phyloP scores from a whole-genome alignment of 2,329 filamentous ascomycete genomes.

The Aspergillus caelatus region DNA sequence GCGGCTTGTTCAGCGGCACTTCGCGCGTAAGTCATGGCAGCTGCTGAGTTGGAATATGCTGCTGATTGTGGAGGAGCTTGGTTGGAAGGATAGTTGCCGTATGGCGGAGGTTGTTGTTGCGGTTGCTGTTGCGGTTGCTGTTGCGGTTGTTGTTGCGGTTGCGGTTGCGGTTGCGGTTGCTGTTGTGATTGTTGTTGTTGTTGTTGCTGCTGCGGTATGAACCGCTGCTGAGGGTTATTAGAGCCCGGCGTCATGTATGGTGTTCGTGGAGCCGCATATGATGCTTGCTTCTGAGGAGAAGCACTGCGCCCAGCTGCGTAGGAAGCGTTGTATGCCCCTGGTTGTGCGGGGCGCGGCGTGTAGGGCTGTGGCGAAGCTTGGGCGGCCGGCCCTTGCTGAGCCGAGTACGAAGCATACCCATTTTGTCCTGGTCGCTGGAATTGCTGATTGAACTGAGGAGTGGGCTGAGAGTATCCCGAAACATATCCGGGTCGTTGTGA shows the following conservation, averaged over 20 bases:
- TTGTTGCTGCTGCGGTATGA: conserved; percentile 25
- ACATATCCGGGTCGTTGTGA: conserved; percentile 41
- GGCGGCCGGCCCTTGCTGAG: conserved; percentile 32
- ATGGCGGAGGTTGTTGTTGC: conserved; percentile 25
- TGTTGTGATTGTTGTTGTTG: background rate
- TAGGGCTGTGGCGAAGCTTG: conserved; percentile 41
- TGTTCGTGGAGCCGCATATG: conserved; percentile 37
- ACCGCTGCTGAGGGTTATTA: conserved; percentile 34
- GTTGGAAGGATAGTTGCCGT: conserved; percentile 33
- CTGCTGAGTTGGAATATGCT: conserved; percentile 38
- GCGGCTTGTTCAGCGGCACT: conserved; percentile 45
- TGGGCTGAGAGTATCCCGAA: conserved; percentile 38
- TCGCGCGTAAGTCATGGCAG: conserved; percentile 40
- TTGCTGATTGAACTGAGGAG: conserved; percentile 40
- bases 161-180: background rate
- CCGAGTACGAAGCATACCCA: conserved; percentile 36
- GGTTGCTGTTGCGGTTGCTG: background rate
- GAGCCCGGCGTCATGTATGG: conserved; percentile 38
- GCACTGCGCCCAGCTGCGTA: conserved; percentile 30
- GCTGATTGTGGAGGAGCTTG: conserved; percentile 34
- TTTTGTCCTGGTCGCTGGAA: conserved; percentile 45
- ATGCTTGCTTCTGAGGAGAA: conserved; percentile 38
- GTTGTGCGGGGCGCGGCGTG: conserved; percentile 38
- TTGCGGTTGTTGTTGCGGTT: background rate
- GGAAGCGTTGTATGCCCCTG: conserved; percentile 32